Percentiles rank a stretch among this genome's conserved stretches.
Evolutionary conservation across 2,329 filamentous ascomycete species (phyloP).

Genomic region (Penicillium aurantiogriseum): DNA sequence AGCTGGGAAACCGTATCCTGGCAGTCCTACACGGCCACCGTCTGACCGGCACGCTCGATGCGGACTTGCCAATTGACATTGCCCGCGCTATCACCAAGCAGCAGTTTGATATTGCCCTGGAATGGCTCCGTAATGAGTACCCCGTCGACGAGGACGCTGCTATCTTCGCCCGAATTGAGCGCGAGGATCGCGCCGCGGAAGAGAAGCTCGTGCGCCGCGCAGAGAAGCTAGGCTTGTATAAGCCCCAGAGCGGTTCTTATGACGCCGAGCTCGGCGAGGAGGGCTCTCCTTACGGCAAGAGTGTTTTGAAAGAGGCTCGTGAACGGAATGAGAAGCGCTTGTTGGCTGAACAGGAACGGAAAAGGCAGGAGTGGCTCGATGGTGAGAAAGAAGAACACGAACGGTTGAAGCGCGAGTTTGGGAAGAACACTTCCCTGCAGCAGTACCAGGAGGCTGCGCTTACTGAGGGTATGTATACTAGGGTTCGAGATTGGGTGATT

Average conservation of each 20-base stretch:
- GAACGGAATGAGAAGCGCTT: constrained; percentile 42
- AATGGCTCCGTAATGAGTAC: constrained; percentile 44
- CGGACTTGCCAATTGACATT: constrained; percentile 43
- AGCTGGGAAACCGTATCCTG: constrained; percentile 40
- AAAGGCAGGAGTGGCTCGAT: constrained; percentile 53
- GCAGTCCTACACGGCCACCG: constrained; percentile 46
- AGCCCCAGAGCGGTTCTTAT: constrained; percentile 46
- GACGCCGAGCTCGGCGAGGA: constrained; percentile 42
- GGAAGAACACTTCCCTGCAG: constrained; percentile 38
- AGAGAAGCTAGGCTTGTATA: constrained; percentile 43
- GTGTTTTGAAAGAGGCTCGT: constrained; percentile 42
- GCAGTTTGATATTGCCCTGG: constrained; percentile 38
- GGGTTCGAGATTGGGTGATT: background rate
- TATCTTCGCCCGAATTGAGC: constrained; percentile 46
- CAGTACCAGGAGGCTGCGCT: constrained; percentile 37
- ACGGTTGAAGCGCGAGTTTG: constrained; percentile 30
- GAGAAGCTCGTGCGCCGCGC: constrained; percentile 38
- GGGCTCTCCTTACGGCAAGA: constrained; percentile 44
- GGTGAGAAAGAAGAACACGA: constrained; percentile 48
- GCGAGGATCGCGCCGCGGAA: constrained; percentile 40
- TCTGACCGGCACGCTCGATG: constrained; percentile 46
- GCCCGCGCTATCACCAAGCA: constrained; percentile 31
- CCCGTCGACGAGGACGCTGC: constrained; percentile 50
- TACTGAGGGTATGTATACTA: constrained; percentile 32
- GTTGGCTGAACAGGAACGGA: constrained; percentile 45